A percentile compares a stretch with the other conserved stretches of the same genome.
Evolutionary conservation across 352 stramenopile genomes (phyloP).

Genomic region (Phytophthora constricta): DNA sequence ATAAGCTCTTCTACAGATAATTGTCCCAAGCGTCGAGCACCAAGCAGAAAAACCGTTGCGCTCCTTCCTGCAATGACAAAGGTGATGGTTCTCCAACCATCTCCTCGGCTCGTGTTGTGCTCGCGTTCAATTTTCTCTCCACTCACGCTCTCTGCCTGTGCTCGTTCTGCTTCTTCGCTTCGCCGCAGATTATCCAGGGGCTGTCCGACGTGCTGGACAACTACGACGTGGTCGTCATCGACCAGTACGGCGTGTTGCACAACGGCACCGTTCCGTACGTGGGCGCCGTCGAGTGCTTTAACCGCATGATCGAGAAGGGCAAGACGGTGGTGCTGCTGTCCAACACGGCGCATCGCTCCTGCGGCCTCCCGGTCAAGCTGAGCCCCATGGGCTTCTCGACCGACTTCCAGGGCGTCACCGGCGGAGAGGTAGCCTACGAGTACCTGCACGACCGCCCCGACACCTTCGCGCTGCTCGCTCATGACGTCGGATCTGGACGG

Average conservation of each 20-base stretch:
- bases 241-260: constrained; percentile 94
- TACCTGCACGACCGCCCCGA: constrained; percentile 39
- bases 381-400: constrained; percentile 71
- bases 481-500: constrained; percentile 46
- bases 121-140: no score
- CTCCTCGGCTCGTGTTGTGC: no score
- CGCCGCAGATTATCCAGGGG: constrained; percentile 39
- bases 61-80: background rate
- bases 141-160: background rate
- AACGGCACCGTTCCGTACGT: constrained; percentile 80
- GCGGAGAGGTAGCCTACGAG: constrained; percentile 57
- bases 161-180: background rate
- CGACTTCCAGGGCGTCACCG: constrained; percentile 62
- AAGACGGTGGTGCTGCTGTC: constrained; percentile 90
- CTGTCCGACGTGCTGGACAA: constrained; percentile 48
- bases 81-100: background rate
- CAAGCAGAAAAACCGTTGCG: background rate
- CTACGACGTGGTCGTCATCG: constrained; percentile 92
- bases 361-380: constrained; percentile 56
- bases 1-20: no score
- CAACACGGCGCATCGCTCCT: constrained; percentile 85
- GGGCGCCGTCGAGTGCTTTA: constrained; percentile 71
- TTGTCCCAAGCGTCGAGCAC: no score
- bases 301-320: constrained; percentile 47
- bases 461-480: constrained; percentile 44